Base-by-base conservation (phyloP, 208 protist genomes). In the Naegleria lovaniensis region DNA sequence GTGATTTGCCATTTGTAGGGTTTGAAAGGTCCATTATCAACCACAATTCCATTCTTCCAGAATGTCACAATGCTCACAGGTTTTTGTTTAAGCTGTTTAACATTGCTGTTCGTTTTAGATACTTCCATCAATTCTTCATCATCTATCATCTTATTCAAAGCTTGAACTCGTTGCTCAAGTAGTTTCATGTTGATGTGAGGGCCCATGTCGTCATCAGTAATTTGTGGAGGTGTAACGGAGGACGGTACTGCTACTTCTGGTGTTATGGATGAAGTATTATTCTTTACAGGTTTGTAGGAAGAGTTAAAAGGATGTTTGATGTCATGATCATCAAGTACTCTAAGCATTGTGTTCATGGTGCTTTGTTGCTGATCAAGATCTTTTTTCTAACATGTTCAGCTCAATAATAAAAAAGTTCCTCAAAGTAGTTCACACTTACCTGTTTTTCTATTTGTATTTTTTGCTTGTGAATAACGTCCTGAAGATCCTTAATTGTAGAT, bases 31-130 rank as follows among this genome's bases (percentile, higher is more conserved):
- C 91, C 91, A 59, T 59, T 58, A 41, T 89, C 76, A 48, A 93
- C 52, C 0, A 58, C 25, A 52, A 93, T 58, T 33, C 92, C 92
- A 89, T 93, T 93, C 9, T 43, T 90, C 90, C 85, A 93, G 29
- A 93, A 75, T 3, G n/a, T 43, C 19, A 93, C 25, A 19, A 1
- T 38, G 41, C 52, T 39, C 9, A 33, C n/a, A 39, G 40, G n/a
- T 87, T 90, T 93, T 29, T 7, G 15, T 90, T 19, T 76, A 0
- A 83, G 40, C 41, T 92, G 39, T 33, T 88, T 88, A 6, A 88
- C 38, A 58, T 88, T 88, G 19, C 67, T n/a, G 36, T 79, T 79
- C 13, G 4, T 75, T 25, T 79, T 79, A 22, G 55, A 67, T 6
- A 79, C 29, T 79, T 29, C 29, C 9, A 36, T 9, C 9, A 79